Conservation (phyloP, 192 early-diverging fungal genomes). For the Coemansia sp. region DNA sequence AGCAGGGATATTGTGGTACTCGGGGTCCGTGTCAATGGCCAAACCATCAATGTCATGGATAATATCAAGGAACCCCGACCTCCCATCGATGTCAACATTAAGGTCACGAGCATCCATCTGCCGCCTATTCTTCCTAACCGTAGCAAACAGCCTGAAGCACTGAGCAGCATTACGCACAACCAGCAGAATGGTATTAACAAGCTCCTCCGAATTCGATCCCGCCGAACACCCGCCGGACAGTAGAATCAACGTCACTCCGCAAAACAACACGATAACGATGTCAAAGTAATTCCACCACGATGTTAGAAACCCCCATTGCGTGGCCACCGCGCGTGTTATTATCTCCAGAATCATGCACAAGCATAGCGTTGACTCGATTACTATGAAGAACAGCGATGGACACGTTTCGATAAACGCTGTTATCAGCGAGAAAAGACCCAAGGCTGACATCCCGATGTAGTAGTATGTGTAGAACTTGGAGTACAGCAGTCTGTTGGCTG, state of each 20-base stretch:
- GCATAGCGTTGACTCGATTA: slow-evolving; percentile 71
- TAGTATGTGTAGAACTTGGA: slow-evolving; percentile 61
- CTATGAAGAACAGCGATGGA: slow-evolving; percentile 67
- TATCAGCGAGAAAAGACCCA: slow-evolving; percentile 56
- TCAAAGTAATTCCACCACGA: slow-evolving; percentile 77
- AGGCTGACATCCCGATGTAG: slow-evolving; percentile 54
- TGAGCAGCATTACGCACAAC: slow-evolving; percentile 76
- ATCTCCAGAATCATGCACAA: slow-evolving; percentile 78
- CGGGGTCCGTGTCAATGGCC: slow-evolving; percentile 17
- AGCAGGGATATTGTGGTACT: slow-evolving; percentile 24
- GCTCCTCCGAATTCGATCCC: slow-evolving; percentile 63
- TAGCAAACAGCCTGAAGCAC: slow-evolving; percentile 66
- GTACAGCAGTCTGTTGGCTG: slow-evolving; percentile 63
- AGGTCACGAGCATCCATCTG: slow-evolving; percentile 35
- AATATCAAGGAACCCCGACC: slow-evolving; percentile 36
- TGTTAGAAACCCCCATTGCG: slow-evolving; percentile 54
- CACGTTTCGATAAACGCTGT: slow-evolving; percentile 49
- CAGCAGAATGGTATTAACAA: slow-evolving; percentile 70
- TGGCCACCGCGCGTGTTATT: slow-evolving; percentile 62
- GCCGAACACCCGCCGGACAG: slow-evolving; percentile 68
- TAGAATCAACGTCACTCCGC: slow-evolving; percentile 67
- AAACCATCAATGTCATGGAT: slow-evolving; percentile 46
- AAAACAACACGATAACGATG: slow-evolving; percentile 67
- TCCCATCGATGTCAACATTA: slow-evolving; percentile 32
- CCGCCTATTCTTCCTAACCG: slow-evolving; percentile 60